Evolutionary conservation across 208 protist genomes (phyloP).

Genomic region (Strigomonas culicis): DNA sequence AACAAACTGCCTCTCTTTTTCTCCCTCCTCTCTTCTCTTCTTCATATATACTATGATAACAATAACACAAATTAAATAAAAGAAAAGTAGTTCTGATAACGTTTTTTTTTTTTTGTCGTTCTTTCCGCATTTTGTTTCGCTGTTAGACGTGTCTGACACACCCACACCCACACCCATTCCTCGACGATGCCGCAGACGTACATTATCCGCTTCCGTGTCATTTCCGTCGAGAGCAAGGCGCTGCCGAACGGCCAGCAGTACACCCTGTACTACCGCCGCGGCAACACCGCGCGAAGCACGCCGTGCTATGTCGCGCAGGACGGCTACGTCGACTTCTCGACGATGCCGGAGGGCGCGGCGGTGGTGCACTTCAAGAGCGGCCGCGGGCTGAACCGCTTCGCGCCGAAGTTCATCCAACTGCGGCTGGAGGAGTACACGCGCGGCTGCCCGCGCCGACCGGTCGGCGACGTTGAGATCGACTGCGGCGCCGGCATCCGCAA

Average conservation of each 20-base stretch:
- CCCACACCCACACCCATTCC: neutral
- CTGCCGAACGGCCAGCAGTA: conserved; percentile 72
- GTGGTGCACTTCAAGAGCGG: conserved; percentile 78
- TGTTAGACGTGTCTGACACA: neutral
- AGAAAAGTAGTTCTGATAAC: neutral
- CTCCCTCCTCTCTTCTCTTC: neutral
- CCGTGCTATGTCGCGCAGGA: conserved; percentile 63
- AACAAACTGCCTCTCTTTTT: neutral
- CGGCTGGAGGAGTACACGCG: conserved; percentile 80
- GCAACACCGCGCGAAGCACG: conserved; percentile 64
- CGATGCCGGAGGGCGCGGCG: conserved; percentile 79
- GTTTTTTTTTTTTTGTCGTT: conserved; percentile 10
- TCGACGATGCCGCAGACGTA: conserved; percentile 54
- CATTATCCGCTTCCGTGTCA: conserved; percentile 77
- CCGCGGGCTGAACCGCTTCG: conserved; percentile 38
- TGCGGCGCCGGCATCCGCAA: conserved; percentile 44
- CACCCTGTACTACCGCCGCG: conserved; percentile 72
- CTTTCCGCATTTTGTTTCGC: neutral
- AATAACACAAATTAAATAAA: neutral
- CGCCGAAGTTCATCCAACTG: conserved; percentile 78
- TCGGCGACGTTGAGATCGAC: conserved; percentile 73
- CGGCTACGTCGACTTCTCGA: conserved; percentile 66
- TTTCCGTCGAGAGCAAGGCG: conserved; percentile 54
- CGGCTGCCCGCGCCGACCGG: conserved; percentile 50
- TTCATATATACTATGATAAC: neutral